Evolutionary conservation across 306 rosid species (phyloP).

Genomic region (Acacia confusa): DNA sequence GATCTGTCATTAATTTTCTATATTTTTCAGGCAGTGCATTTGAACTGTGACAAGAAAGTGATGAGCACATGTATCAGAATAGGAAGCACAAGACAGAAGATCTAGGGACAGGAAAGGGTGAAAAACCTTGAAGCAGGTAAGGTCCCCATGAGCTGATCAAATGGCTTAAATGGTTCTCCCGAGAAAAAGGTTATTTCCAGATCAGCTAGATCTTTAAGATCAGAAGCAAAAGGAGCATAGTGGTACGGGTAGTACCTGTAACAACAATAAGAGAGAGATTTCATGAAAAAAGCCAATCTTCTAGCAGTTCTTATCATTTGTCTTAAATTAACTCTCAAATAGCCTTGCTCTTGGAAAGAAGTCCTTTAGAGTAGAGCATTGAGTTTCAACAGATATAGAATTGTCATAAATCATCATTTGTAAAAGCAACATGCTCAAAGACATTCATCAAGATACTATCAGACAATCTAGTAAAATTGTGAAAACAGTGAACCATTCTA

Average conservation of each 20-base stretch:
- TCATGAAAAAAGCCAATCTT: constrained; percentile 6
- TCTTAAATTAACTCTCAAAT: constrained; percentile 15
- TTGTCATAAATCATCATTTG: not conserved
- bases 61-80: constrained; percentile 21
- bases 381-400: not conserved
- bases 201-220: constrained; percentile 74
- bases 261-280: constrained; percentile 32
- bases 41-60: constrained; percentile 65
- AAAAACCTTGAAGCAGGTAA: constrained; percentile 89
- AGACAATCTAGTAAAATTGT: constrained; percentile 2
- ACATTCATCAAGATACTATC: constrained; percentile 5
- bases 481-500: not conserved
- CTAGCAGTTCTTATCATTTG: not conserved
- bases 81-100: constrained; percentile 24
- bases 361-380: not conserved
- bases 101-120: constrained; percentile 22
- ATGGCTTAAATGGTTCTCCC: constrained; percentile 92
- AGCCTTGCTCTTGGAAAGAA: not conserved
- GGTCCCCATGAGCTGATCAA: constrained; percentile 99
- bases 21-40: constrained; percentile 83
- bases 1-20: constrained; percentile 84
- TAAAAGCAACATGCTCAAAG: constrained; percentile 9
- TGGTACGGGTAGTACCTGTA: constrained; percentile 97
- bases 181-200: constrained; percentile 85
- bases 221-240: constrained; percentile 99